These are phyloP conservation scores for Phycomyces blakesleeanus DNA, from an alignment of 192 early-diverging fungal species.

Conservation along the genomic window DNA sequence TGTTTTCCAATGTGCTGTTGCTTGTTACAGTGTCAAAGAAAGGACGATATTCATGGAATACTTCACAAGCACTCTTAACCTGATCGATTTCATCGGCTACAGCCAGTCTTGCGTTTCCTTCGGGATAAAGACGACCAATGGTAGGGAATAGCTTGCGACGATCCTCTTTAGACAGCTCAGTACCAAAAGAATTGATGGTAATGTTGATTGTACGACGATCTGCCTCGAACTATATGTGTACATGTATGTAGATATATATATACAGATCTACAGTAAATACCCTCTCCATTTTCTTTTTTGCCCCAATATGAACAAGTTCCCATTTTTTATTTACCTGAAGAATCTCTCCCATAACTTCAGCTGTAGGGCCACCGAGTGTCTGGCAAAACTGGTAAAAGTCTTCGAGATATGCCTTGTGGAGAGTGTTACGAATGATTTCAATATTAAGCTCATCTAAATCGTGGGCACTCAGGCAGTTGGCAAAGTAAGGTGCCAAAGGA, in stretches of 20 bases:
- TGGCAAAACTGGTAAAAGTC: conserved; percentile 94
- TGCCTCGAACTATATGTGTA: conserved; percentile 78
- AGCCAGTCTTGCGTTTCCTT: conserved; percentile 79
- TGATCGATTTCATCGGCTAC: conserved; percentile 92
- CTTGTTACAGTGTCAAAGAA: conserved; percentile 69
- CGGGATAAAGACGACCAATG: conserved; percentile 89
- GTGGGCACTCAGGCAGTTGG: conserved; percentile 92
- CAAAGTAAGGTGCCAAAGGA: conserved; percentile 95
- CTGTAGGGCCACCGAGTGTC: conserved; percentile 76
- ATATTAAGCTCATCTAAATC: conserved; percentile 99
- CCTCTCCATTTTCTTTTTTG: background rate
- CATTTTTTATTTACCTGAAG: conserved; percentile 57
- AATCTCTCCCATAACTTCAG: conserved; percentile 90
- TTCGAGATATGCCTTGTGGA: conserved; percentile 98
- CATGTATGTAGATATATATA: background rate
- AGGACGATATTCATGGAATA: conserved; percentile 80
- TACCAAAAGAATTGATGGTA: conserved; percentile 98
- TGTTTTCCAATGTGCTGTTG: conserved; percentile 81
- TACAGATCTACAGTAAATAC: background rate
- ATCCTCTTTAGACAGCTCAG: conserved; percentile 96
- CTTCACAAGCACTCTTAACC: conserved; percentile 82
- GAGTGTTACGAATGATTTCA: conserved; percentile 98
- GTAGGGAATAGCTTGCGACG: conserved; percentile 91
- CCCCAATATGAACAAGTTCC: background rate
- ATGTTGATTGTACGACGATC: conserved; percentile 98